Percentiles rank a stretch among this genome's conserved stretches.
phyloP scores from a whole-genome alignment of 768 basidiomycete genomes.

The Pilatotrama ljubarskyi region DNA sequence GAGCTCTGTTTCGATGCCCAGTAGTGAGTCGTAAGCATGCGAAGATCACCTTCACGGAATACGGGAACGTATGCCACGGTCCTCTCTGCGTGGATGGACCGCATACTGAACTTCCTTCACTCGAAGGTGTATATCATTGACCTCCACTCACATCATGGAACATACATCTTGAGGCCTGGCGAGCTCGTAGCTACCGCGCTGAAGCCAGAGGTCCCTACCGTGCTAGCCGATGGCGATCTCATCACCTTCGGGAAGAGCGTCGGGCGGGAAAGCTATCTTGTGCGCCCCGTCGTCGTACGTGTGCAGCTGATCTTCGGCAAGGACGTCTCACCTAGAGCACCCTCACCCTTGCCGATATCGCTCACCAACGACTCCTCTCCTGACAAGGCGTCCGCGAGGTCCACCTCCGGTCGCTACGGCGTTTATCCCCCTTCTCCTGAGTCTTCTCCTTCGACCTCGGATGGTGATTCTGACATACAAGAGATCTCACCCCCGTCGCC shows the following conservation, averaged over 20 bases:
- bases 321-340: conserved; percentile 6
- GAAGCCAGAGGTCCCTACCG: conserved; percentile 53
- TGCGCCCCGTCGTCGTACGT: conserved; percentile 61
- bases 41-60: conserved; percentile 71
- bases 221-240: conserved; percentile 65
- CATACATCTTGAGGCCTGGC: conserved; percentile 57
- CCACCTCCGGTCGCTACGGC: conserved; percentile 63
- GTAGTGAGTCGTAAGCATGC: conserved; percentile 81
- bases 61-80: conserved; percentile 54
- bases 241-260: conserved; percentile 81
- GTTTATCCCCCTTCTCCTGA: conserved; percentile 41
- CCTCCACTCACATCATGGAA: conserved; percentile 75
- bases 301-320: conserved; percentile 52
- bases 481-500: conserved; percentile 24
- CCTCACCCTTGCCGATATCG: conserved; percentile 13
- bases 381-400: conserved; percentile 30
- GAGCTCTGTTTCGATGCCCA: conserved; percentile 70
- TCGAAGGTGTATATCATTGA: conserved; percentile 71
- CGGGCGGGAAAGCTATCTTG: conserved; percentile 57
- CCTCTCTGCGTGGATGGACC: conserved; percentile 21
- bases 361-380: conserved; percentile 14
- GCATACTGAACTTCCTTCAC: conserved; percentile 20
- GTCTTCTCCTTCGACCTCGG: conserved; percentile 44
- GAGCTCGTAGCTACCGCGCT: conserved; percentile 51
- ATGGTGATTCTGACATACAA: conserved; percentile 35